phyloP scores from a whole-genome alignment of 2,329 filamentous ascomycete species.

The Penicillium palitans region DNA sequence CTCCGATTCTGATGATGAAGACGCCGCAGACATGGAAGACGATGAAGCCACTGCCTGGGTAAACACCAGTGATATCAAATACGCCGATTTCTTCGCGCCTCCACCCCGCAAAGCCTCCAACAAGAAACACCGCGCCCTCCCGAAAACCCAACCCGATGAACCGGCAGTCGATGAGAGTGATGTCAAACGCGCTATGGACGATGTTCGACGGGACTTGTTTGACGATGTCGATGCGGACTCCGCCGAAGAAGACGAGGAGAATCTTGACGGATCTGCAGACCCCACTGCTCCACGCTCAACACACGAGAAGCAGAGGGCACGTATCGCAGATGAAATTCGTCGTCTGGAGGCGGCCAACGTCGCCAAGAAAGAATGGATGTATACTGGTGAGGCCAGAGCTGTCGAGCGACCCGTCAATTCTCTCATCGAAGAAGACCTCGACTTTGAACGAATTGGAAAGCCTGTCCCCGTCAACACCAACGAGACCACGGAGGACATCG shows the following conservation, averaged over 20 bases:
- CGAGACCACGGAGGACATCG: slow-evolving; percentile 86
- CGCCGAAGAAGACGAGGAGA: slow-evolving; percentile 61
- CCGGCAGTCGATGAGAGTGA: slow-evolving; percentile 61
- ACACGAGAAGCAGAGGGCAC: slow-evolving; percentile 83
- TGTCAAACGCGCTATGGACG: slow-evolving; percentile 77
- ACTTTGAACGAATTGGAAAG: slow-evolving; percentile 94
- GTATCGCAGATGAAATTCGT: slow-evolving; percentile 85
- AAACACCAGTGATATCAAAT: slow-evolving; percentile 87
- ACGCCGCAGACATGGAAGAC: slow-evolving; percentile 50
- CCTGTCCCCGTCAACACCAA: slow-evolving; percentile 91
- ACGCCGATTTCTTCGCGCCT: slow-evolving; percentile 89
- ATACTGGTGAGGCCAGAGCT: slow-evolving; percentile 83
- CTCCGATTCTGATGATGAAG: slow-evolving; percentile 56
- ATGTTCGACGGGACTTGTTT: slow-evolving; percentile 87
- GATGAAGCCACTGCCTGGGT: slow-evolving; percentile 60
- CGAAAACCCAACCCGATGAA: slow-evolving; percentile 51
- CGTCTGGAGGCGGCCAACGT: slow-evolving; percentile 86
- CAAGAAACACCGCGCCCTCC: slow-evolving; percentile 54
- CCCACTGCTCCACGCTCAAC: slow-evolving; percentile 56
- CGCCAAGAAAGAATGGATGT: slow-evolving; percentile 85
- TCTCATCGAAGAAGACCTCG: slow-evolving; percentile 87
- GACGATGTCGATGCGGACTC: slow-evolving; percentile 62
- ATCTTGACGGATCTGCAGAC: slow-evolving; percentile 61
- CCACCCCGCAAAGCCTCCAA: slow-evolving; percentile 70
- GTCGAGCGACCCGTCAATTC: slow-evolving; percentile 84